Percentiles rank a stretch among this genome's conserved stretches.
Conservation (phyloP, 306 rosid genomes). For the Hippophae gyantsensis region DNA sequence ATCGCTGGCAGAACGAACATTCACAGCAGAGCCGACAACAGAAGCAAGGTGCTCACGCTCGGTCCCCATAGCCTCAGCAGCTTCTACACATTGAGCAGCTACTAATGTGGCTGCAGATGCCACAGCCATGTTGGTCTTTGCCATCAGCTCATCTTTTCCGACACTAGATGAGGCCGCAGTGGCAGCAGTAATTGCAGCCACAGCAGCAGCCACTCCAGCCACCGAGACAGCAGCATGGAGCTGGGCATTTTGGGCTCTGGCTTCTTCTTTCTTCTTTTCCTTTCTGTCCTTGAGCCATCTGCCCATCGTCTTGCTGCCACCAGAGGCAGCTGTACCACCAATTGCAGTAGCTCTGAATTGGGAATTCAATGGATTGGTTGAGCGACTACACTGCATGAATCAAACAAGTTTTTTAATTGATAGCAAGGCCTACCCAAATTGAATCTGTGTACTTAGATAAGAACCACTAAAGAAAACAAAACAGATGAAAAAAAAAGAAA, state of each 20-base stretch:
- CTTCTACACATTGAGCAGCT: constrained; percentile 92
- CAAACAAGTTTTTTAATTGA: background rate
- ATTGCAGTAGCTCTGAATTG: constrained; percentile 30
- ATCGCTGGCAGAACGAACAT: constrained; percentile 78
- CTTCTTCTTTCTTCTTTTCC: constrained; percentile 89
- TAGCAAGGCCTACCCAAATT: too few species aligned
- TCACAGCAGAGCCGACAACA: constrained; percentile 83
- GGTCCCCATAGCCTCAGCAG: constrained; percentile 84
- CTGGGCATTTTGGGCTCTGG: constrained; percentile 79
- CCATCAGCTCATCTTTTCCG: constrained; percentile 51
- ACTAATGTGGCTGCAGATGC: constrained; percentile 92
- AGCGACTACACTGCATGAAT: constrained; percentile 43
- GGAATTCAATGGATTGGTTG: constrained; percentile 25
- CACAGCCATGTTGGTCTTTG: constrained; percentile 70
- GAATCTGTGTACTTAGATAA: too few species aligned
- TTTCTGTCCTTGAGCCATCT: constrained; percentile 88
- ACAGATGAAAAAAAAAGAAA: too few species aligned
- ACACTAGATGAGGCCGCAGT: constrained; percentile 52
- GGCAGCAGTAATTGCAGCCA: constrained; percentile 78
- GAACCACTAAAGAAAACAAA: too few species aligned
- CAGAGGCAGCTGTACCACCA: constrained; percentile 11
- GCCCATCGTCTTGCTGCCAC: constrained; percentile 73
- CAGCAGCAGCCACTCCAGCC: constrained; percentile 79
- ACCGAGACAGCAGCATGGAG: constrained; percentile 84
- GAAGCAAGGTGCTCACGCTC: constrained; percentile 79